These are phyloP conservation scores for Protomyces lactucae-debilis DNA, from an alignment of 1,139 yeast species.

Conservation along the genomic window DNA sequence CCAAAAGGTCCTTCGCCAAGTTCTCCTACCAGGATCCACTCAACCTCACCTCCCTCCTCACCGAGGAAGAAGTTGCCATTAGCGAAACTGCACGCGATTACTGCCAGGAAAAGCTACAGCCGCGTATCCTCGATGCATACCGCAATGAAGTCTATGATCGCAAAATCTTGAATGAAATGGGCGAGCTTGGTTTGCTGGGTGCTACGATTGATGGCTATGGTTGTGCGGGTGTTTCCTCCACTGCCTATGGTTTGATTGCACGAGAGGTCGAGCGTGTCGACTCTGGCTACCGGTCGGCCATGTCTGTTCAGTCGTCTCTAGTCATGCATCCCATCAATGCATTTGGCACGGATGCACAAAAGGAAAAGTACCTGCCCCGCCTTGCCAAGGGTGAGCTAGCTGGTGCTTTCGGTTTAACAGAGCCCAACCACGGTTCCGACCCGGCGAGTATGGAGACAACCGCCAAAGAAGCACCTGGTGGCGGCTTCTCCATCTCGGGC, in stretches of 20 bases:
- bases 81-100: conserved; percentile 43
- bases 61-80: conserved; percentile 45
- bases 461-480: conserved; percentile 43
- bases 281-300: conserved; percentile 46
- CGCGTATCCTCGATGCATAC: conserved; percentile 44
- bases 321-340: conserved; percentile 46
- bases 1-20: conserved; percentile 5
- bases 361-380: conserved; percentile 43
- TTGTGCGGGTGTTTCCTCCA: conserved; percentile 45
- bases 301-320: conserved; percentile 47
- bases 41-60: conserved; percentile 39
- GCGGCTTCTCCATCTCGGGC: conserved; percentile 44
- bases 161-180: conserved; percentile 39
- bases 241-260: conserved; percentile 46
- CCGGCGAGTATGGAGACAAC: conserved; percentile 47
- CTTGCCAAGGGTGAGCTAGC: conserved; percentile 46
- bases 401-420: conserved; percentile 47
- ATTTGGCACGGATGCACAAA: conserved; percentile 45
- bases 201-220: conserved; percentile 46
- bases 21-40: conserved; percentile 38
- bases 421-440: conserved; percentile 47
- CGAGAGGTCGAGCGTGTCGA: conserved; percentile 47
- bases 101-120: conserved; percentile 42
- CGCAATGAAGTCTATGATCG: conserved; percentile 43
- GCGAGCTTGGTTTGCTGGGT: conserved; percentile 46